Conservation (phyloP, 768 basidiomycete species). For the Antrodiella citrinella region DNA sequence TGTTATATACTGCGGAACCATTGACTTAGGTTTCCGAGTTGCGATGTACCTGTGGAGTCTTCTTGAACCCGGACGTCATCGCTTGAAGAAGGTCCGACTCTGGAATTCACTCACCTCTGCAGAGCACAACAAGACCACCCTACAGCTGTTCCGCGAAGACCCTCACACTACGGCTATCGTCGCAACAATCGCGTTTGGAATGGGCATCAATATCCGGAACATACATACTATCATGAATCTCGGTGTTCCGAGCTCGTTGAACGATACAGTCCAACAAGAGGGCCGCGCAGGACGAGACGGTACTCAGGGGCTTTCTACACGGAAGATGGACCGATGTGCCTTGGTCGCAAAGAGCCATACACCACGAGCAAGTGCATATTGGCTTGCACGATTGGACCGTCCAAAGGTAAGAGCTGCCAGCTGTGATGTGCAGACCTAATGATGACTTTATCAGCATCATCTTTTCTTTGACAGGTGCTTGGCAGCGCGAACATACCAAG, state of each 20-base stretch:
- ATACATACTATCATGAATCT: slow-evolving; percentile 1
- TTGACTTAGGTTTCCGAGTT: not conserved
- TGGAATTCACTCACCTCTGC: slow-evolving; percentile 1
- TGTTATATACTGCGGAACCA: slow-evolving; percentile 1
- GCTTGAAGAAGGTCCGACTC: not conserved
- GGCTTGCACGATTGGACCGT: slow-evolving; percentile 1
- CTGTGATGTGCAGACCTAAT: not conserved
- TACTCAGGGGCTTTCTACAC: slow-evolving; percentile 8
- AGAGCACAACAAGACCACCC: not conserved
- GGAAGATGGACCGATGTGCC: slow-evolving; percentile 10
- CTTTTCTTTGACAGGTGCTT: too few relatives aligned
- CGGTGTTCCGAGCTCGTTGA: not conserved
- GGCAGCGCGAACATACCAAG: too few relatives aligned
- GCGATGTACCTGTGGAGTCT: slow-evolving; percentile 2
- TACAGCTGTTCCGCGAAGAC: slow-evolving; percentile 1
- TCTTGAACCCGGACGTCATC: not conserved
- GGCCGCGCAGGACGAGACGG: slow-evolving; percentile 3
- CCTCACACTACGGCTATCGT: slow-evolving; percentile 1
- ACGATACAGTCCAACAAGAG: not conserved
- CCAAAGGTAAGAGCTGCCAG: slow-evolving; percentile 7
- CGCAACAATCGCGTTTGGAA: slow-evolving; percentile 6
- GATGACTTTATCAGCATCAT: not conserved
- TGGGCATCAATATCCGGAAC: slow-evolving; percentile 4
- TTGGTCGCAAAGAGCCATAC: slow-evolving; percentile 9
- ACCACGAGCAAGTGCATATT: slow-evolving; percentile 2